Evolutionary conservation across 306 rosid species (phyloP), one percentile per base, ranked within the genome.

Genomic region (Lithocarpus polystachyus): DNA sequence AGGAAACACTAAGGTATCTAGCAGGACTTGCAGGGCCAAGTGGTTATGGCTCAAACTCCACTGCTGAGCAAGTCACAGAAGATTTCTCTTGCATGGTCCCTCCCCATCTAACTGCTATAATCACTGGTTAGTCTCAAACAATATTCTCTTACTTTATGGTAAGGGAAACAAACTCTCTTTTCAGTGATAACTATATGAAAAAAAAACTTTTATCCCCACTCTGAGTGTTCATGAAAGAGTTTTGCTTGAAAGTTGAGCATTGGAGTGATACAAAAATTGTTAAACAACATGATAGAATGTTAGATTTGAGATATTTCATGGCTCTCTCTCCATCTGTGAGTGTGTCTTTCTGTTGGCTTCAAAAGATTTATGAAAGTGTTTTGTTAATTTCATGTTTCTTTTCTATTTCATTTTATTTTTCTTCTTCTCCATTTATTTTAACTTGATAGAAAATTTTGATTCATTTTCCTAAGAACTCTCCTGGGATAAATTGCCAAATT

Each of bases 21-120:
- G 98, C 97, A 77, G 99, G 99, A 88, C 77, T 92, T 73, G 92
- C 99, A 82, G 99, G 99, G 68, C 98, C 97, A 14, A 95, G 98
- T 86, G 99, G 98, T 45, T 93, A 87, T 87, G 97, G 99, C 86
- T 95, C 99, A 13, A 95, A 90, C 9, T 82, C 99, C 31, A 93
- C 99, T 7, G 99, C 98, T 22, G 99, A 95, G 26, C 93, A 95
- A 88, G 98, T 93, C 61, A 88, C 97, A 67, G 60, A 72, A 31
- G 71, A 84, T 81, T 82, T 12, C 45, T 89, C 82, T 71, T 74
- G 81, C 40, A 78, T 71, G 0, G 71, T 48, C 26, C 80, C 87
- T 68, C 62, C 90, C 57, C 85, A 75, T 79, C 92, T 93, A 40
- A 93, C 98, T 24, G 98, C 94, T 78, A 84, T 95, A 9, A 87